Percentiles rank a stretch among this genome's conserved stretches.
These are phyloP conservation scores for Rhodotorula glutinis DNA, from an alignment of 1,284 basidiomycete genomes.

Conservation along the genomic window DNA sequence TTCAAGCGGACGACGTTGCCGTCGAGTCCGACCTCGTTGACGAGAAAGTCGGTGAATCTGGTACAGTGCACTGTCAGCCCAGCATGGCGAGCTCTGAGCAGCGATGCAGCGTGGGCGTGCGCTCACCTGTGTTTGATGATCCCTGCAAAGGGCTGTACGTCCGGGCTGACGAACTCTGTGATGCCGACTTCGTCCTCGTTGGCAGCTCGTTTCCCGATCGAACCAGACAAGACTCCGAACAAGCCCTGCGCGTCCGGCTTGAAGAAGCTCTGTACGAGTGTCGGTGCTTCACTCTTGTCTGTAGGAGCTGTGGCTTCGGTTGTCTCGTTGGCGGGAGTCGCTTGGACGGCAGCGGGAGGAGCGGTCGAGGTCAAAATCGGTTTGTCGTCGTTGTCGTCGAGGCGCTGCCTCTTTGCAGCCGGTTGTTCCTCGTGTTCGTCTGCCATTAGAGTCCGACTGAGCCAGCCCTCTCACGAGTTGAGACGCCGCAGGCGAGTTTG, in stretches of 20 bases:
- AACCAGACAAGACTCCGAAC: constrained; percentile 8
- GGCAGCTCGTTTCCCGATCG: constrained; percentile 22
- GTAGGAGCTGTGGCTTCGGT: no score
- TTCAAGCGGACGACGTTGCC: constrained; percentile 74
- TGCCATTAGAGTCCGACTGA: no score
- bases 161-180: constrained; percentile 73
- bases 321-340: no score
- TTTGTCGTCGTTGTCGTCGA: constrained; percentile 16
- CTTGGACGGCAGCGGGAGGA: neutral
- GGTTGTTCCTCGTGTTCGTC: constrained; percentile 1
- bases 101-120: no score
- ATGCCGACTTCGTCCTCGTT: constrained; percentile 82
- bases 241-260: constrained; percentile 5
- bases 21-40: constrained; percentile 79
- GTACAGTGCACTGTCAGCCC: neutral
- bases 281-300: no score
- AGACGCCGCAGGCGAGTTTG: no score
- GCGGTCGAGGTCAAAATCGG: no score
- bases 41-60: constrained; percentile 92
- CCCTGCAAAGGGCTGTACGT: constrained; percentile 70
- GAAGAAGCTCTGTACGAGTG: constrained; percentile 3
- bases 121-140: constrained; percentile 90
- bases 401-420: constrained; percentile 20
- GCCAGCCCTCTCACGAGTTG: no score
- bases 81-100: neutral